Evolutionary conservation across 768 basidiomycete species (phyloP), one percentile per base, ranked within the genome.

Genomic region (Hysterangium stoloniferum): DNA sequence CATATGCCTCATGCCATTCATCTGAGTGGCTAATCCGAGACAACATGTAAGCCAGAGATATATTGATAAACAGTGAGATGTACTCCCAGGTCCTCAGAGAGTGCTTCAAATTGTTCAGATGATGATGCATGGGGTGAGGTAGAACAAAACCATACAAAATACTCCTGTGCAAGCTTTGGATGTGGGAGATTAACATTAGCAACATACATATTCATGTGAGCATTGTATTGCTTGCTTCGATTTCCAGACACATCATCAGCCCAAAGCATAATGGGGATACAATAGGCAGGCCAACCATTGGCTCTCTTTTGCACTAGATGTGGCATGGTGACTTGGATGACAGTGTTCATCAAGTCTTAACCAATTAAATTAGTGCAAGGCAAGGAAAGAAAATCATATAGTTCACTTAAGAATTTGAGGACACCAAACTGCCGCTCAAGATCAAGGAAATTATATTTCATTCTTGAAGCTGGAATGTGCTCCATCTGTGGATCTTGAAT

Each of bases 21-120:
- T n/a, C n/a, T n/a, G n/a, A n/a, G n/a, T n/a, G n/a, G n/a, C n/a
- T n/a, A n/a, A n/a, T n/a, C n/a, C n/a, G n/a, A n/a, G n/a, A n/a
- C n/a, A n/a, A n/a, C n/a, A n/a, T n/a, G n/a, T n/a, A n/a, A n/a
- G n/a, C n/a, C n/a, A n/a, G n/a, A n/a, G n/a, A n/a, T n/a, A n/a
- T n/a, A n/a, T n/a, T n/a, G n/a, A n/a, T n/a, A n/a, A n/a, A n/a
- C n/a, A n/a, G n/a, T n/a, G n/a, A n/a, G n/a, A n/a, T n/a, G n/a
- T n/a, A n/a, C n/a, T n/a, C n/a, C n/a, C n/a, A n/a, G n/a, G n/a
- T n/a, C n/a, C n/a, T n/a, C n/a, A n/a, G n/a, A n/a, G 9, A 71
- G 57, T 0, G 58, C 65, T 3, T 59, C 55, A 43, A 70, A 68
- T 44, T 74, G 71, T 49, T 75, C 73, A 1, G 62, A 48, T n/a